Evolutionary conservation across 768 basidiomycete species (phyloP), one percentile per base, ranked within the genome.

Genomic region (Serendipita sp.): DNA sequence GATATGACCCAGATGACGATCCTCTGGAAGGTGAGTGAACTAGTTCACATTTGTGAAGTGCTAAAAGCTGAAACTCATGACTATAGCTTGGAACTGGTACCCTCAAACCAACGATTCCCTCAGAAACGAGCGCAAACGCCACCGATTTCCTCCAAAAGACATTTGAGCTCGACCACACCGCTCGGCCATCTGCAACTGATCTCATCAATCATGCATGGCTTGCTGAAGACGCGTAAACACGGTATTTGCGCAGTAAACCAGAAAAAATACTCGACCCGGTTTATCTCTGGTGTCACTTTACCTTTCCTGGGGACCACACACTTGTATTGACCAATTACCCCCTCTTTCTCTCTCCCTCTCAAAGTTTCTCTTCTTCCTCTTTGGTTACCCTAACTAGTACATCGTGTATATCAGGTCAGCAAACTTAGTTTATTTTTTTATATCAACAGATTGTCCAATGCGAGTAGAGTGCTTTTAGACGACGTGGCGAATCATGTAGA

Each of bases 1-100:
- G 88, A 94, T 67, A 79, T 98, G 45, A 93, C 87, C 3, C 96
- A 98, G 75, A 98, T 97, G 94, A 96, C 98, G 75, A 96, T 95
- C 45, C 96, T 99, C 67, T 99, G 96, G 80, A 91, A 92, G 79
- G 94, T 91, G 65, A 44, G 72, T 33, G 11, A 50, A 34, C 52
- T 37, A 62, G 40, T 33, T 46, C 31, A 37, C 23, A 13, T 48
- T 3, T 33, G 40, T 16, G 2, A 40, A 13, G 64, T 18, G 18
- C 44, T 64, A 34, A 15, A 18, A n/a, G 46, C 33, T 43, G 18
- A 33, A 29, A 13, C 37, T 5, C 31, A 10, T 43, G 29, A 23
- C 29, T 63, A 34, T 62, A 46, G 6, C 34, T 50, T 37, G 10
- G 8, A 6, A 43, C 15, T 44, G 16, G 6, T 40, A 29, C 58